phyloP scores from a whole-genome alignment of 768 basidiomycete genomes.

The Boletus rubescentipes region DNA sequence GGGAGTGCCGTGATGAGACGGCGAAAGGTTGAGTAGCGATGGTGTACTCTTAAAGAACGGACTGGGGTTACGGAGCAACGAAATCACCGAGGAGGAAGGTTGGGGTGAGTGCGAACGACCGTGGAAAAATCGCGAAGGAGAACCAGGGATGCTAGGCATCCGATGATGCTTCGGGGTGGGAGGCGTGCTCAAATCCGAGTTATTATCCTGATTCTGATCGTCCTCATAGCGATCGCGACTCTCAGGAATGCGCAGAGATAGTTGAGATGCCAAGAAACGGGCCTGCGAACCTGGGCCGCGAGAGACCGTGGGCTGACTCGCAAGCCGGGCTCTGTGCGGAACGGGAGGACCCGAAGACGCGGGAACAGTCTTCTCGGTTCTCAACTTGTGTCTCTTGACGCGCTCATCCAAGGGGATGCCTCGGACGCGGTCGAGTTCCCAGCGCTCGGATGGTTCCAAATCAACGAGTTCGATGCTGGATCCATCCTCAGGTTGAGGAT shows the following conservation, averaged over 20 bases:
- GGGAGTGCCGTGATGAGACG: conserved; percentile 31
- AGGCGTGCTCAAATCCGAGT: conserved; percentile 33
- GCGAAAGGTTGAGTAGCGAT: conserved; percentile 31
- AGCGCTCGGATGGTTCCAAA: conserved; percentile 40
- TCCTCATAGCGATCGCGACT: conserved; percentile 33
- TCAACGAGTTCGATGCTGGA: conserved; percentile 56
- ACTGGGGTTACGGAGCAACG: conserved; percentile 34
- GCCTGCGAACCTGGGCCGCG: conserved; percentile 29
- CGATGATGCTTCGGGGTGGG: conserved; percentile 33
- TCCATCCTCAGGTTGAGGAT: conserved; percentile 42
- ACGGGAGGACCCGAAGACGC: conserved; percentile 14
- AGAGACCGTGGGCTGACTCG: conserved; percentile 29
- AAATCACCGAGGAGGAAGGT: conserved; percentile 35
- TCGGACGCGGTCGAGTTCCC: conserved; percentile 45
- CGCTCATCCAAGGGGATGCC: conserved; percentile 45
- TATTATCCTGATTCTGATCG: conserved; percentile 29
- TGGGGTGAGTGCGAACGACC: conserved; percentile 32
- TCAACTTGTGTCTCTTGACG: conserved; percentile 34
- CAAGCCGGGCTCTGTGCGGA: conserved; percentile 31
- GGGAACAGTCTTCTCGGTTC: conserved; percentile 32
- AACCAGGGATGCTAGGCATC: conserved; percentile 31
- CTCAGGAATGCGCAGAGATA: conserved; percentile 35
- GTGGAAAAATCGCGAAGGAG: conserved; percentile 34
- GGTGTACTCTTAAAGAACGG: conserved; percentile 37
- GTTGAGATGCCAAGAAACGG: conserved; percentile 33